A percentile compares a stretch with the other conserved stretches of the same genome.
Conservation (phyloP, 257 asterid species). For the Lithospermum erythrorhizon region DNA sequence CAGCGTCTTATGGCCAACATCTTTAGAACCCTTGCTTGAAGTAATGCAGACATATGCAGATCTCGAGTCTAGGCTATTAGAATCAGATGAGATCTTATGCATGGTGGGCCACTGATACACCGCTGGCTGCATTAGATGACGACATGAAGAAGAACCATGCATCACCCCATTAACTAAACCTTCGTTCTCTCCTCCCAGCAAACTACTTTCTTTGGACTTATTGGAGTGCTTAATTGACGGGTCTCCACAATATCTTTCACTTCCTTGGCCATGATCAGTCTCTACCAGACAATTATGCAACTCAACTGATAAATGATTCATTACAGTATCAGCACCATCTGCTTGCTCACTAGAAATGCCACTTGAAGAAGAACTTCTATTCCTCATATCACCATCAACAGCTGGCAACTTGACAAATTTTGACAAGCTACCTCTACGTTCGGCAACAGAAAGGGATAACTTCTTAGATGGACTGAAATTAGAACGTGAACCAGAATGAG, state of each 20-base stretch:
- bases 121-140: slow-evolving; percentile 14
- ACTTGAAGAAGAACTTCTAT: slow-evolving; percentile 14
- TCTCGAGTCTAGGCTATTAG: slow-evolving; percentile 25
- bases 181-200: slow-evolving; percentile 7
- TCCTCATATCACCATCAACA: slow-evolving; percentile 16
- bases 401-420: slow-evolving; percentile 27
- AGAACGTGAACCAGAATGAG: slow-evolving; percentile 17
- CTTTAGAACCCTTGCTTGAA: slow-evolving; percentile 16
- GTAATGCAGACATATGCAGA: slow-evolving; percentile 27
- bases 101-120: slow-evolving; percentile 36
- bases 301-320: slow-evolving; percentile 15
- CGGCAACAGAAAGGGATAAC: slow-evolving; percentile 30
- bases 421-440: slow-evolving; percentile 32
- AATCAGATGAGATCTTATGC: slow-evolving; percentile 21
- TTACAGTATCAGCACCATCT: slow-evolving; percentile 6
- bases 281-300: slow-evolving; percentile 6
- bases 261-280: slow-evolving; percentile 11
- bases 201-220: slow-evolving; percentile 10
- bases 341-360: slow-evolving; percentile 9
- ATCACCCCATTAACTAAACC: slow-evolving; percentile 10
- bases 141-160: slow-evolving; percentile 15
- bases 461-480: slow-evolving; percentile 17
- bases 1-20: slow-evolving; percentile 14
- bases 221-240: slow-evolving; percentile 5
- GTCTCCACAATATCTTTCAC: slow-evolving; percentile 15